phyloP scores from a whole-genome alignment of 129 eudicot genomes.

The Chrysanthemum lavandulifolium region DNA sequence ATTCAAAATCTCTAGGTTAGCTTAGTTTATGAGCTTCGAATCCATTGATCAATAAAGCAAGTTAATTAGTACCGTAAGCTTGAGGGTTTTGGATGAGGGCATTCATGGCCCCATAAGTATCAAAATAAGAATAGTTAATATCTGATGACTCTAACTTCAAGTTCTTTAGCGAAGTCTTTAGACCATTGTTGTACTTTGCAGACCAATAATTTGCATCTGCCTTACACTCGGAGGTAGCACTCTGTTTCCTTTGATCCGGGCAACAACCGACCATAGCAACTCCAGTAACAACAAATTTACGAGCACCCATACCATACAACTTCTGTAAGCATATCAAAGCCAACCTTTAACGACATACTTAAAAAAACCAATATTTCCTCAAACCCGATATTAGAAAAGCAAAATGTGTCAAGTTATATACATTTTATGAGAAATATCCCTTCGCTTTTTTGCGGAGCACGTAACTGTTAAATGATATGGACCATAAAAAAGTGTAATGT shows the following conservation, averaged over 20 bases:
- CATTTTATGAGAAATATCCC: too few relatives aligned
- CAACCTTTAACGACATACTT: too few relatives aligned
- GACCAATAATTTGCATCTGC: constrained; percentile 48
- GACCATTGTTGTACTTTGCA: constrained; percentile 42
- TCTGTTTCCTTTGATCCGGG: constrained; percentile 47
- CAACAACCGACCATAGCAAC: constrained; percentile 54
- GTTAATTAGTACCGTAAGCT: constrained; percentile 44
- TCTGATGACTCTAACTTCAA: constrained; percentile 39
- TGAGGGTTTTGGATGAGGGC: constrained; percentile 48
- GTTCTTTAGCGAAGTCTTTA: constrained; percentile 24
- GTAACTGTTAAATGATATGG: too few relatives aligned
- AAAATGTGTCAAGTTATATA: too few relatives aligned
- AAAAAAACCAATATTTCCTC: too few relatives aligned
- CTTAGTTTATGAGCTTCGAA: too few relatives aligned
- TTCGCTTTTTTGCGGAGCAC: too few relatives aligned
- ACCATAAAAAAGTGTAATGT: too few relatives aligned
- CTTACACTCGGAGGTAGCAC: constrained; percentile 39
- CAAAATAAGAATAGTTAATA: constrained; percentile 50
- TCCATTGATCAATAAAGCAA: too few relatives aligned
- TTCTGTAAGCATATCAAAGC: constrained; percentile 20
- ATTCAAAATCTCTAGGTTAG: too few relatives aligned
- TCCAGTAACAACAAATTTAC: constrained; percentile 47
- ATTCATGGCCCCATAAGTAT: constrained; percentile 38
- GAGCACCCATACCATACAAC: constrained; percentile 49
- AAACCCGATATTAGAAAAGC: too few relatives aligned